Conservation (phyloP, 768 basidiomycete species). For the Russula abietina region DNA sequence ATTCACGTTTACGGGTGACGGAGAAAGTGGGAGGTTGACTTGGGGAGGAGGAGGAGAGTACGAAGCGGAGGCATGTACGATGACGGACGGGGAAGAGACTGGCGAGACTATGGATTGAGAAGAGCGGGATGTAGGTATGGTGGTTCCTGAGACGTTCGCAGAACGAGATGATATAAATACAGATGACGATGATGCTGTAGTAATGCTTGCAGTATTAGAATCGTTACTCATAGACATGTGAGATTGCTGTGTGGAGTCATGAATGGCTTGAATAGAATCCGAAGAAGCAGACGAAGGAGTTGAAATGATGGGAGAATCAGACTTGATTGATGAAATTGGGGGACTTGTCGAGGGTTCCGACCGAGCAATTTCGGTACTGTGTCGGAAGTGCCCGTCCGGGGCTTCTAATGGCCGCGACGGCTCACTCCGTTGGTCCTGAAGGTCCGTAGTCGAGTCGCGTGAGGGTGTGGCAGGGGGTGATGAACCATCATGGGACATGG, state of each 20-base stretch:
- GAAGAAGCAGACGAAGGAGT: not conserved
- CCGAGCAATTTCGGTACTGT: conserved; percentile 17
- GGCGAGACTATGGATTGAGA: not conserved
- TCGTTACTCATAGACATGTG: conserved; percentile 8
- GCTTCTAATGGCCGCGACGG: not conserved
- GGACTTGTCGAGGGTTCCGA: conserved; percentile 2
- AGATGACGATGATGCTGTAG: conserved; percentile 10
- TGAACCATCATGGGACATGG: not conserved
- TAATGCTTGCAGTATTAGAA: not conserved
- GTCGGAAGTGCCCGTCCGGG: conserved; percentile 10
- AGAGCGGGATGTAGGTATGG: not conserved
- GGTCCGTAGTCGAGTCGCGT: not conserved
- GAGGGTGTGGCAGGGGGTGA: not conserved
- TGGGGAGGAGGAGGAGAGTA: not conserved
- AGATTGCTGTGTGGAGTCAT: conserved; percentile 1
- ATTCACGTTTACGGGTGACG: conserved; percentile 26
- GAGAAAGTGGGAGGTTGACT: conserved; percentile 12
- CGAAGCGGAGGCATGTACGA: conserved; percentile 9
- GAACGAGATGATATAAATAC: conserved; percentile 11
- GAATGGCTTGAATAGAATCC: not conserved
- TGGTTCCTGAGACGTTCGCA: not conserved
- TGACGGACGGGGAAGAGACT: conserved; percentile 19
- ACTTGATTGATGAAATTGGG: not conserved
- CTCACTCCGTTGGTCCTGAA: not conserved
- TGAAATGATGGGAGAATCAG: conserved; percentile 5